Percentiles rank a stretch among this genome's conserved stretches.
phyloP scores from a whole-genome alignment of 2,329 filamentous ascomycete species.

The Aspergillus puulaauensis region DNA sequence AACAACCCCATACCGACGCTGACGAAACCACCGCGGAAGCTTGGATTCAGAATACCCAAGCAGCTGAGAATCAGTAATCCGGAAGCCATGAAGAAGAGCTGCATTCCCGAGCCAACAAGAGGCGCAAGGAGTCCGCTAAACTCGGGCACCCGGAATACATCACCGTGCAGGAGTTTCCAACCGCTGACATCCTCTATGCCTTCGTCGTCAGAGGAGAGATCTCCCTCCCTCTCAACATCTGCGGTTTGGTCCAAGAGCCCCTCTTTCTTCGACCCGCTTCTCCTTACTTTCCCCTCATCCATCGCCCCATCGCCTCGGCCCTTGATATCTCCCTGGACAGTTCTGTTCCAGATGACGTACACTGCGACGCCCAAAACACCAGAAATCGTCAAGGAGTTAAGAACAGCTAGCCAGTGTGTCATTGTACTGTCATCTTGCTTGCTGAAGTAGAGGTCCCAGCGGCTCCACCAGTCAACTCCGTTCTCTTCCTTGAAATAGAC shows the following conservation, averaged over 20 bases:
- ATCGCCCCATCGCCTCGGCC: constrained; percentile 64
- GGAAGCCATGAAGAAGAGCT: constrained; percentile 77
- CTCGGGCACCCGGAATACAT: constrained; percentile 75
- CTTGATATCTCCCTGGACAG: constrained; percentile 76
- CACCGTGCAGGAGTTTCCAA: constrained; percentile 86
- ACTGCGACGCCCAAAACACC: constrained; percentile 76
- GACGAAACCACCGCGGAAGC: constrained; percentile 85
- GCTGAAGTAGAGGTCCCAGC: constrained; percentile 88
- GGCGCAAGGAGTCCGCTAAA: constrained; percentile 74
- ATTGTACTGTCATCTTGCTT: constrained; percentile 79
- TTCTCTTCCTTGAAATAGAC: constrained; percentile 86
- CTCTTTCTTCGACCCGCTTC: constrained; percentile 54
- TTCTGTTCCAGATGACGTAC: constrained; percentile 76
- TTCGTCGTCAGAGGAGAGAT: constrained; percentile 67
- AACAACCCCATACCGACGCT: constrained; percentile 82
- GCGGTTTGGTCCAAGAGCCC: constrained; percentile 60
- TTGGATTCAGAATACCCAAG: constrained; percentile 77
- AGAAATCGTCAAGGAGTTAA: constrained; percentile 83
- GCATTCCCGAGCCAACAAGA: constrained; percentile 80
- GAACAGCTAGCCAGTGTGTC: constrained; percentile 84
- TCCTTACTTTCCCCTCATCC: constrained; percentile 66
- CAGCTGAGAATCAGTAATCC: constrained; percentile 72
- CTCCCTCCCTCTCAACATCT: constrained; percentile 53
- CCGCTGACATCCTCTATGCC: constrained; percentile 75
- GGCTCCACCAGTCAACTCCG: constrained; percentile 74